Percentiles rank a stretch among this genome's conserved stretches.
These are phyloP conservation scores for Xylaria sp. DNA, from an alignment of 2,329 filamentous ascomycete genomes.

Conservation along the genomic window DNA sequence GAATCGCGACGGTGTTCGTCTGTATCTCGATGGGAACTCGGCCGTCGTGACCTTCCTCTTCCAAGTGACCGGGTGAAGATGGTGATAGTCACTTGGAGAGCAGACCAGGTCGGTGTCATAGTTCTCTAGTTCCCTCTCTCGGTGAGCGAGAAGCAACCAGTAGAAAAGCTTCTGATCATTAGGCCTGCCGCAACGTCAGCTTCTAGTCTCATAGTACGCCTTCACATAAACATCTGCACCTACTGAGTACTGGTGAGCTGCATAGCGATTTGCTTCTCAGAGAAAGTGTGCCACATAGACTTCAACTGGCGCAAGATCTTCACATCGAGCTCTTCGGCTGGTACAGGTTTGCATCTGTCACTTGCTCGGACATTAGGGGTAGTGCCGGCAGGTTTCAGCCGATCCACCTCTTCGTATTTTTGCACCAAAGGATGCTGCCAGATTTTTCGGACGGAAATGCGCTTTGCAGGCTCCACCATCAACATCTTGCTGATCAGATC, in stretches of 20 bases:
- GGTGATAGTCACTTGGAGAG: slow-evolving; percentile 87
- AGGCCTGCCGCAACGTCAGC: slow-evolving; percentile 45
- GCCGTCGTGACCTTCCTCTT: slow-evolving; percentile 58
- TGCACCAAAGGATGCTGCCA: slow-evolving; percentile 83
- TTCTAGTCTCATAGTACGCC: not conserved
- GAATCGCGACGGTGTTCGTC: slow-evolving; percentile 54
- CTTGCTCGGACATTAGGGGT: slow-evolving; percentile 45
- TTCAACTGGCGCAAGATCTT: slow-evolving; percentile 81
- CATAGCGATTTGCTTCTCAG: slow-evolving; percentile 63
- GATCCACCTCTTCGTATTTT: slow-evolving; percentile 74
- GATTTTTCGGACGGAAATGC: slow-evolving; percentile 74
- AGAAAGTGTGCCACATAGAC: slow-evolving; percentile 85
- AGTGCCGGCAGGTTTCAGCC: slow-evolving; percentile 53
- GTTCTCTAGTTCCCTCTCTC: slow-evolving; percentile 79
- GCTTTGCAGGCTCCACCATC: slow-evolving; percentile 67
- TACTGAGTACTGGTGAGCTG: slow-evolving; percentile 63
- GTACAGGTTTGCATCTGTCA: slow-evolving; percentile 53
- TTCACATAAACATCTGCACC: slow-evolving; percentile 30
- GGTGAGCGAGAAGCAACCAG: slow-evolving; percentile 73
- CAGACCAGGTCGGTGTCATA: slow-evolving; percentile 77
- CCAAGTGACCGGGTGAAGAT: slow-evolving; percentile 56
- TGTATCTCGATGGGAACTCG: slow-evolving; percentile 48
- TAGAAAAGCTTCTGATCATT: slow-evolving; percentile 97
- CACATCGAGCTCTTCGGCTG: slow-evolving; percentile 64
- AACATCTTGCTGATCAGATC: slow-evolving; percentile 78